phyloP scores from a whole-genome alignment of 2,329 filamentous ascomycete genomes.

The Kalaharituber pfeilii region DNA sequence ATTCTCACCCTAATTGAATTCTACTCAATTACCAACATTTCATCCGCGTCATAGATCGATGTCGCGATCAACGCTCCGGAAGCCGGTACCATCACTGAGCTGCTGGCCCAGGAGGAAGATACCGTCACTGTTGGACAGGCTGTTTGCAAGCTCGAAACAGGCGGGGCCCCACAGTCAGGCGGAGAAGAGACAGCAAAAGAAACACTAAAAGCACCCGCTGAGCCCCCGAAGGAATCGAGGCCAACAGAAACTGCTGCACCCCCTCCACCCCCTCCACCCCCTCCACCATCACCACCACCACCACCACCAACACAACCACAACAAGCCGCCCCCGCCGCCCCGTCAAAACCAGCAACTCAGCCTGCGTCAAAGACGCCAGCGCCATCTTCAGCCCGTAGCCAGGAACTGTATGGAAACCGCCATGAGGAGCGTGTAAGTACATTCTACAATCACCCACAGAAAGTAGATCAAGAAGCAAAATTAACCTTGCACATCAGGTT shows the following conservation, averaged over 20 bases:
- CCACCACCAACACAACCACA: slow-evolving; percentile 31
- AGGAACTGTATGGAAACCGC: slow-evolving; percentile 45
- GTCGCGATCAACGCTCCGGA: slow-evolving; percentile 89
- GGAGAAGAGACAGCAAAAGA: slow-evolving; percentile 38
- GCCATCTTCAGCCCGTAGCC: slow-evolving; percentile 12
- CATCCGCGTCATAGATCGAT: slow-evolving; percentile 53
- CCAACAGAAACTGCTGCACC: slow-evolving; percentile 19
- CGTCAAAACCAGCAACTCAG: slow-evolving; percentile 28
- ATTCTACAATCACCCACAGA: not conserved
- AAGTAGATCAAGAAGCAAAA: slow-evolving; percentile 8
- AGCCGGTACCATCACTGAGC: slow-evolving; percentile 77
- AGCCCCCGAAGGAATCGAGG: slow-evolving; percentile 26
- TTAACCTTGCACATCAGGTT: slow-evolving; percentile 41
- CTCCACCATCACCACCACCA: slow-evolving; percentile 20
- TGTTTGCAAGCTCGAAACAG: slow-evolving; percentile 68
- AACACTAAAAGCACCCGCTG: slow-evolving; percentile 43
- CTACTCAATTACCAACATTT: no score
- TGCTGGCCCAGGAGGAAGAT: slow-evolving; percentile 82
- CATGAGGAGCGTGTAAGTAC: slow-evolving; percentile 68
- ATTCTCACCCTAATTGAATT: not conserved
- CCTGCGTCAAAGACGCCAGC: slow-evolving; percentile 25
- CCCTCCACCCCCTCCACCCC: slow-evolving; percentile 16
- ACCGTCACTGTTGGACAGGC: slow-evolving; percentile 91
- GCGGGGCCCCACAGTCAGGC: slow-evolving; percentile 42
- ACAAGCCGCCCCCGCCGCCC: slow-evolving; percentile 23